A percentile compares a stretch with the other conserved stretches of the same genome.
These are phyloP conservation scores for Nothophytophthora sp. DNA, from an alignment of 352 stramenopile genomes.

Conservation along the genomic window DNA sequence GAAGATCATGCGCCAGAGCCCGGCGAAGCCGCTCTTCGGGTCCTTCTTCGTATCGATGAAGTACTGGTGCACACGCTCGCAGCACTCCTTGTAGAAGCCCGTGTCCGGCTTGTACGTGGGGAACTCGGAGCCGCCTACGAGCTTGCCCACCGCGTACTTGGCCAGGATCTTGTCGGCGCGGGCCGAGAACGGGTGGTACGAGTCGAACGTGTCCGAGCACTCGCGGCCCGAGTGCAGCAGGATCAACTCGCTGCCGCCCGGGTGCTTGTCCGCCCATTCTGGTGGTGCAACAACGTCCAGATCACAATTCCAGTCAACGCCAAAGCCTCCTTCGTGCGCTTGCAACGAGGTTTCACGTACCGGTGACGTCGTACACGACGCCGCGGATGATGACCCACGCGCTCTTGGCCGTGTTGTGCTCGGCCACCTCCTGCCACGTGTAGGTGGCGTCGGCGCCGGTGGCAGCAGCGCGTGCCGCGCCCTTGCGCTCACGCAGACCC, in stretches of 20 bases:
- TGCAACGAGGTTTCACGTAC: conserved; percentile 25
- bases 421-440: conserved; percentile 95
- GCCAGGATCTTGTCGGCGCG: conserved; percentile 77
- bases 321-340: not conserved
- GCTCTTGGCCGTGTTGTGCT: conserved; percentile 95
- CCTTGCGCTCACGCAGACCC: conserved; percentile 67
- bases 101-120: conserved; percentile 89
- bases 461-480: conserved; percentile 10
- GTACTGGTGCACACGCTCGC: conserved; percentile 84
- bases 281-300: conserved; percentile 12
- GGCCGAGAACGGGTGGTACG: conserved; percentile 90
- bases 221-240: conserved; percentile 80
- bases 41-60: conserved; percentile 91
- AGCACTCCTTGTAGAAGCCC: conserved; percentile 91
- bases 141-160: conserved; percentile 87
- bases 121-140: conserved; percentile 85
- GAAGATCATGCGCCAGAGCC: conserved; percentile 87
- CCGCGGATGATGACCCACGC: conserved; percentile 96
- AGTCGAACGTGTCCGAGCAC: conserved; percentile 90
- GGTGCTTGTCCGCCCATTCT: conserved; percentile 83
- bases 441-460: conserved; percentile 45
- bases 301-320: conserved; percentile 3
- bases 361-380: conserved; percentile 95
- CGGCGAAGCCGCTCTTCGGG: conserved; percentile 77
- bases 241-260: conserved; percentile 81